Evolutionary conservation across 345 rosid species (phyloP), one percentile per base, ranked within the genome.

Genomic region (Gossypium raimondii): DNA sequence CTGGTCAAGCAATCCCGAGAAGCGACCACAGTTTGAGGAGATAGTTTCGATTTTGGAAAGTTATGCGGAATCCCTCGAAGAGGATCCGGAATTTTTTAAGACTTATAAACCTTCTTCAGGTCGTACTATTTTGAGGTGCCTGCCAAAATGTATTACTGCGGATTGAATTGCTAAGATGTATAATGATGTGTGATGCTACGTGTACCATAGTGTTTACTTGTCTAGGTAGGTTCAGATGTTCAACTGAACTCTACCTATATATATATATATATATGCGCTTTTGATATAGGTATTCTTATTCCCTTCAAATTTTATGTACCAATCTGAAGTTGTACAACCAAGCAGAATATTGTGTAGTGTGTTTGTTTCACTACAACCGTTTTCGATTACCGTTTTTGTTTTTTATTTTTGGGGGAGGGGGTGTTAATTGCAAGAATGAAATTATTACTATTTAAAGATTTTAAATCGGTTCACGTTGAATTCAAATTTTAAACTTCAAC

Each of bases 1-100:
- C 79, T 89, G 93, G 97, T 89, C 93, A 20, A 80, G 88, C 77
- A 83, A 78, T 58, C 97, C 92, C 2, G 51, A 77, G 2, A 86
- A 82, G 74, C 77, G 96, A 24, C 96, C 96, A 8, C 84, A 84
- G 55, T 91, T 89, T 22, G 77, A 82, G 65, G 84, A 87, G 86
- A 87, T 89, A 75, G 89, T 91, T 73, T 80, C 51, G 22, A 79
- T 84, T 74, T 67, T 91, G 79, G 90, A 87, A 68, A 78, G 79
- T 7, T 91, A 87, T 55, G 59, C 82, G 0, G 88, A 84, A 74
- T 84, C 87, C 7, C 77, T 87, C 7, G 82, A 85, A 76, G 85
- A 76, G 74, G 88, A 89, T 79, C 86, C 90, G 0, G 90, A 79
- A 0, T 84, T 87, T 72, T 86, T 90, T 79, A 61, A 79, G 11